Base-by-base conservation (phyloP, 495 filamentous ascomycete genomes). In the Penicillium herquei region DNA sequence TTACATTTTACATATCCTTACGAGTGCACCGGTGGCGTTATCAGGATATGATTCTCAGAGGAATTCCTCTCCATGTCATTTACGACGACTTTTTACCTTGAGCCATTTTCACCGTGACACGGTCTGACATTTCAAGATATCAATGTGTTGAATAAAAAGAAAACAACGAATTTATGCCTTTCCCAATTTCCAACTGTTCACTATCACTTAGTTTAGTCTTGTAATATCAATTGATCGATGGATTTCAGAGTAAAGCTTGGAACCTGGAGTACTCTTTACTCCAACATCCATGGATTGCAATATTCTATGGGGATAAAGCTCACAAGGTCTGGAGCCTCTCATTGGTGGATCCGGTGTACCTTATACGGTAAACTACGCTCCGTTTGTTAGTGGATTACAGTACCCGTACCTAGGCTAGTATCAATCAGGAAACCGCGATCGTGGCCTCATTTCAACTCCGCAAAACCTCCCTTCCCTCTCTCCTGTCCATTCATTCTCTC, bases 391-490 rank as follows among this genome's bases (percentile, higher is more conserved):
- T 6, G 16, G 18, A 39, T 56, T 5, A 62, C 61, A 13, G 14
- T 55, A 45, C 37, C 7, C 30, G 16, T 61, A 68, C 62, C 54
- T 50, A 55, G 59, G 10, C 52, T 68, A 66, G 57, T 52, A 64
- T 42, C 59, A 52, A 66, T 53, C 51, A 62, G 58, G 63, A 71
- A 74, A 73, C 55, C 68, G 73, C 64, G 71, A 76, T 72, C 73
- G 73, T 76, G 73, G 71, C 73, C 73, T 76, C 73, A 74, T 70
- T 70, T 64, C 64, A 73, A 71, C 71, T 64, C 64, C 62, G 67
- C 68, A 66, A 59, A 68, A 64, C 55, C 70, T 65, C 55, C 48
- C 56, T 62, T 61, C 60, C 51, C 39, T 54, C 54, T 50, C 35
- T 52, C 46, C 51, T 55, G 44, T 59, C 26, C 54, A 45, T 62